Evolutionary conservation across 352 stramenopile species (phyloP), one percentile per base, ranked within the genome.

Genomic region (Globisporangium sylvaticum): DNA sequence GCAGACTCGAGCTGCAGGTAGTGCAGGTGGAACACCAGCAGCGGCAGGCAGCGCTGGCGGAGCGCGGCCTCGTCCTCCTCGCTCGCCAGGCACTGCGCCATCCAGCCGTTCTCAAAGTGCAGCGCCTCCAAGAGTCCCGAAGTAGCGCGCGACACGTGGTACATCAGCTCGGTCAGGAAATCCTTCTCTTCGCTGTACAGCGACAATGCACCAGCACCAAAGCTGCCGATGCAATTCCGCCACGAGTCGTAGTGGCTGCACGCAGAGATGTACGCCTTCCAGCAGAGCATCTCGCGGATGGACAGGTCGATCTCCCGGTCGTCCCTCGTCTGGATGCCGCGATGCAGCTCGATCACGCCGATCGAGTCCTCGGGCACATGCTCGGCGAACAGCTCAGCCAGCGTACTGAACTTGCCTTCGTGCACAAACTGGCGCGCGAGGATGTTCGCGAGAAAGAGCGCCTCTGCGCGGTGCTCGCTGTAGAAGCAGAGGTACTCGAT

Each of bases 401-500:
- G 62, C 31, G 79, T 72, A 34, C 63, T 70, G 69, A 89, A 83
- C 62, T 95, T 95, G 34, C 80, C 79, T 62, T 95, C 84, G 18
- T 74, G 52, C 55, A 91, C 70, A 67, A 95, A 93, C 63, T 94
- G 73, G 18, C 85, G 82, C 6, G 83, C 79, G 1, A 95, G 70
- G 5, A 81, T 20, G 58, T 92, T 93, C n/a, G 77, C 70, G 56
- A 76, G 75, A 10, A 71, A 64, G 15, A 95, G 66, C 1, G 81
- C 81, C 60, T 93, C 84, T 4, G 73, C 78, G 24, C 86, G 79
- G 62, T 94, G 88, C 25, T 88, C 74, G 14, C 72, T 68, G 68
- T 87, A 89, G n/a, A 93, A 89, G 67, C 80, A 91, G 52, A 95
- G 72, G 53, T 83, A 89, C 65, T 91, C 80, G 62, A 95, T 75